Base-by-base conservation (phyloP, 108 stramenopile species). In the Skeletonema grethae region DNA sequence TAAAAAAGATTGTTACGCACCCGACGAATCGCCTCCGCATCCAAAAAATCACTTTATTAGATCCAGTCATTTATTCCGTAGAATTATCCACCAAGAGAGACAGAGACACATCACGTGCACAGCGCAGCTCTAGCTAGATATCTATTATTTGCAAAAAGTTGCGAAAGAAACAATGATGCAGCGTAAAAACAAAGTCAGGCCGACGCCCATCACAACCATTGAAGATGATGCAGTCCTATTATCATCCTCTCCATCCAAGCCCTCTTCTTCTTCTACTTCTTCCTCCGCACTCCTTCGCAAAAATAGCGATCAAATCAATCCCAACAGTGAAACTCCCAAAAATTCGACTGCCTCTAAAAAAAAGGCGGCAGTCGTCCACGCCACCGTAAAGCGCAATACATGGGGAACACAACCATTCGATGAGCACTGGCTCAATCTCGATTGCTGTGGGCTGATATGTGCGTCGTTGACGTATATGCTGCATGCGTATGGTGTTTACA, bases 401-500 rank as follows among this genome's bases (percentile, higher is more conserved):
- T 92, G 66, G 55, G 94, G 94, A 0, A 95, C 94, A 6, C 77
- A 71, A 0, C 90, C 94, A 25, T 95, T 92, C 64, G 91, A 92
- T 50, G 48, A 79, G 34, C 50, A 79, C 35, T 96, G 95, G 95
- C 61, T 96, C 43, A 93, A 93, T 61, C 58, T 85, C 63, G 95
- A 96, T 70, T 87, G 88, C 68, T 96, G 95, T 63, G 93, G 95
- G 3, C 63, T 96, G 20, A 66, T 92, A 59, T 96, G 95, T 73
- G 95, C 95, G 5, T 29, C 55, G 2, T 9, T 93, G 18, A 93
- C 93, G 20, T 93, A 94, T 62, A 31, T 57, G 15, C 57, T 94
- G 62, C 93, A 92, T 58, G 20, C 73, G 15, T 94, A 87, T 70
- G 90, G 85, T 0, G 65, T 84, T 18, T 94, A 90, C 59, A 81